Evolutionary conservation across 176 grass and related monocot genomes (phyloP).

Genomic region (Zoysia pacifica): DNA sequence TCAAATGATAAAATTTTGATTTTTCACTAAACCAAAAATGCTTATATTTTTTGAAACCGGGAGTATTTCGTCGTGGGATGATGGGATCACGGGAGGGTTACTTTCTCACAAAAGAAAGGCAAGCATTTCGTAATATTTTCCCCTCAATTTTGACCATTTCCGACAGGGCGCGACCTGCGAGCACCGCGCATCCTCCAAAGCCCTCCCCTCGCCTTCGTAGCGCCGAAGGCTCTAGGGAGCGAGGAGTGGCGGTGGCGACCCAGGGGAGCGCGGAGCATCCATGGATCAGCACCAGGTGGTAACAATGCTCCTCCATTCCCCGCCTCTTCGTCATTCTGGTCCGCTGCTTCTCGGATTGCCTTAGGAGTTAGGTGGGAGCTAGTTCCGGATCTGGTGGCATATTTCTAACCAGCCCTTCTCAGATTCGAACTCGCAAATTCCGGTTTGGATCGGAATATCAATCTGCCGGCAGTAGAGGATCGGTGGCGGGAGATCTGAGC

Average conservation of each 20-base stretch:
- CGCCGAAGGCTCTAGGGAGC: background rate
- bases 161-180: background rate
- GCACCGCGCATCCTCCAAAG: no score
- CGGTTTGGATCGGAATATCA: background rate
- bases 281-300: slow-evolving; percentile 58
- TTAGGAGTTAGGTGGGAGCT: background rate
- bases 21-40: no score
- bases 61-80: no score
- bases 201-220: background rate
- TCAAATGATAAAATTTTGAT: no score
- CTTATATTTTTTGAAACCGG: no score
- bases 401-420: background rate
- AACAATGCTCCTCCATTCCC: background rate
- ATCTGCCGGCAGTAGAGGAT: background rate
- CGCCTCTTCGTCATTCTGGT: background rate
- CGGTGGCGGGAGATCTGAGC: slow-evolving; percentile 31
- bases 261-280: slow-evolving; percentile 16
- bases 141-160: no score
- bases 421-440: background rate
- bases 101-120: no score
- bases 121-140: no score
- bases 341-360: background rate
- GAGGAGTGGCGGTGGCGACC: slow-evolving; percentile 12
- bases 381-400: slow-evolving; percentile 7
- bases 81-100: no score